Base-by-base conservation (phyloP, 2,329 filamentous ascomycete species). In the Calonectria ilicicola region DNA sequence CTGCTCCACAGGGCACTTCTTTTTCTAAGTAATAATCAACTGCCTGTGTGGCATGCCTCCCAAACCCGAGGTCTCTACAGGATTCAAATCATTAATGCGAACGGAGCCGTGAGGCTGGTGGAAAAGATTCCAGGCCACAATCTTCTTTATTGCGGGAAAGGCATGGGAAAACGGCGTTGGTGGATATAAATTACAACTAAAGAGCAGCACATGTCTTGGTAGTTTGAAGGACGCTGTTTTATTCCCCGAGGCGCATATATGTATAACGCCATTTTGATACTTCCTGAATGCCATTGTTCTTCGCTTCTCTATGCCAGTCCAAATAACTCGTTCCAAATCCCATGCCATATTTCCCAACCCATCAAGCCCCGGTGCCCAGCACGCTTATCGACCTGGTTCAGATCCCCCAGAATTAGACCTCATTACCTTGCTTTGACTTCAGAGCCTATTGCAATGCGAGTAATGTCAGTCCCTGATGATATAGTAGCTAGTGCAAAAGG, bases 1-100 rank as follows among this genome's bases (percentile, higher is more conserved):
- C 69, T 15, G 63, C 72, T 40, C 75, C 75, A 2, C 51, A 75
- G 7, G 68, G 62, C 32, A 69, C 73, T 14, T 71, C 74, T 4
- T 78, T 74, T 35, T 12, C 58, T 56, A 3, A 38, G 65, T 46
- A 42, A 42, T 10, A 19, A 17, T 12, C n/a, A 40, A 40, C 1
- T 21, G 4, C 29, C 12, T 7, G n/a, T 58, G 7, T 10, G 9
- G 35, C 15, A 40, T 23, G 15, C 9, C 2, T 3, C 32, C 35
- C 6, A n/a, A 3, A 21, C 12, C 3, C 6, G 19, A 26, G 14
- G 12, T 8, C 40, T 29, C 14, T 26, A 23, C n/a, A 12, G 17
- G 29, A 6, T 5, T 17, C 3, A 40, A 32, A 15, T 15, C 12
- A 38, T 38, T 58, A 38, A 40, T 58, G 12, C 8, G 21, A 3